Conservation (phyloP, 1,284 basidiomycete genomes). For the Boletus mariae region DNA sequence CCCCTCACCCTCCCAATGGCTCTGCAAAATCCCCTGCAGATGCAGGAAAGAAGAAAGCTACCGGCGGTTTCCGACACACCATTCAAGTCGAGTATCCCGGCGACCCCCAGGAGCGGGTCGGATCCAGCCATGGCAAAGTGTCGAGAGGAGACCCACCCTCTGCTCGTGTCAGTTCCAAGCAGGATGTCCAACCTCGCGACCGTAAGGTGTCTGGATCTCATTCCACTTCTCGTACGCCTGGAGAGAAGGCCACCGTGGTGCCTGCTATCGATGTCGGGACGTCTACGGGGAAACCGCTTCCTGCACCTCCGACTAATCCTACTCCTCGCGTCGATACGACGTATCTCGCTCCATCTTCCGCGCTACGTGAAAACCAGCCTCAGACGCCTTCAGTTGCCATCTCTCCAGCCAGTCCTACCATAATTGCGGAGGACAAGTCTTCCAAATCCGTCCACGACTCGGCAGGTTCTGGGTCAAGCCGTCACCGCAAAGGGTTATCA, state of each 20-base stretch:
- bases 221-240: slow-evolving; percentile 3
- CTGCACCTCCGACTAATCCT: slow-evolving; percentile 19
- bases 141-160: slow-evolving; percentile 14
- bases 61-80: slow-evolving; percentile 65
- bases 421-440: slow-evolving; percentile 36
- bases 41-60: slow-evolving; percentile 38
- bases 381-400: slow-evolving; percentile 41
- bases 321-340: slow-evolving; percentile 22
- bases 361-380: slow-evolving; percentile 25
- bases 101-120: slow-evolving; percentile 29
- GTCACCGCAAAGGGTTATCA: slow-evolving; percentile 60
- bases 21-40: slow-evolving; percentile 29
- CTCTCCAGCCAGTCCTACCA: slow-evolving; percentile 47
- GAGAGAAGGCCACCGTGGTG: slow-evolving; percentile 19
- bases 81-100: slow-evolving; percentile 88
- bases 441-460: slow-evolving; percentile 34
- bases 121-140: slow-evolving; percentile 22
- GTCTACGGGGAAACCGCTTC: slow-evolving; percentile 20
- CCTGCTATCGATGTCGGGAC: slow-evolving; percentile 2
- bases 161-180: slow-evolving; percentile 16
- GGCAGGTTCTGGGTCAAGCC: slow-evolving; percentile 43
- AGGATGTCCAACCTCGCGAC: slow-evolving; percentile 12
- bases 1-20: slow-evolving; percentile 18
- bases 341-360: slow-evolving; percentile 20
- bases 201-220: slow-evolving; percentile 17